Percentiles rank a stretch among this genome's conserved stretches.
Conservation (phyloP, 2,329 filamentous ascomycete species). For the Sporothrix luriei region DNA sequence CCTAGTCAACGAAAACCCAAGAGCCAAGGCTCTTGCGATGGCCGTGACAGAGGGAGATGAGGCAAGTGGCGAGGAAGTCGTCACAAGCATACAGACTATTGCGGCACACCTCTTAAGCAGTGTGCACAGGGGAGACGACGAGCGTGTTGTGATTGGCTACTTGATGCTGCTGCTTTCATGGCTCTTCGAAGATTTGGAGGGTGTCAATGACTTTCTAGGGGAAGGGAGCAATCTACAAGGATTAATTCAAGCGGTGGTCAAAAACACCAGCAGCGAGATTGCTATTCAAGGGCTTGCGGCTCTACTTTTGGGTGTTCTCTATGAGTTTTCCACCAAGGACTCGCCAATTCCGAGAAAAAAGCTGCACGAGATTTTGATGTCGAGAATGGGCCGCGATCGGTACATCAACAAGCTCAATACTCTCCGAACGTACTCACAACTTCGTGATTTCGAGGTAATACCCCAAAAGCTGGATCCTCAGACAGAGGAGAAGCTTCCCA, state of each 20-base stretch:
- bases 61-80: conserved; percentile 86
- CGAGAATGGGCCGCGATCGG: conserved; percentile 78
- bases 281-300: conserved; percentile 82
- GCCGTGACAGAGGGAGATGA: conserved; percentile 86
- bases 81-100: conserved; percentile 88
- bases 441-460: conserved; percentile 88
- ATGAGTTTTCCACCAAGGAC: conserved; percentile 97
- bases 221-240: conserved; percentile 93
- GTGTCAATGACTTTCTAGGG: conserved; percentile 87
- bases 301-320: conserved; percentile 81
- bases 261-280: conserved; percentile 63
- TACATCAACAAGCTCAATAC: conserved; percentile 82
- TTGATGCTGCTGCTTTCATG: conserved; percentile 86
- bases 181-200: conserved; percentile 89
- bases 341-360: conserved; percentile 83
- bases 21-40: conserved; percentile 79
- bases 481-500: conserved; percentile 62
- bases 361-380: conserved; percentile 75
- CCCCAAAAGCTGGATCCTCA: conserved; percentile 65
- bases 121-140: conserved; percentile 74
- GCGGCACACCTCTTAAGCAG: conserved; percentile 82
- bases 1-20: conserved; percentile 75
- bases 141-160: conserved; percentile 79
- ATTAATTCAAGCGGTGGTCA: conserved; percentile 71
- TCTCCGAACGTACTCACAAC: conserved; percentile 72